Percentiles rank a stretch among this genome's conserved stretches.
These are phyloP conservation scores for Boletus barrowsii DNA, from an alignment of 768 basidiomycete species.

Conservation along the genomic window DNA sequence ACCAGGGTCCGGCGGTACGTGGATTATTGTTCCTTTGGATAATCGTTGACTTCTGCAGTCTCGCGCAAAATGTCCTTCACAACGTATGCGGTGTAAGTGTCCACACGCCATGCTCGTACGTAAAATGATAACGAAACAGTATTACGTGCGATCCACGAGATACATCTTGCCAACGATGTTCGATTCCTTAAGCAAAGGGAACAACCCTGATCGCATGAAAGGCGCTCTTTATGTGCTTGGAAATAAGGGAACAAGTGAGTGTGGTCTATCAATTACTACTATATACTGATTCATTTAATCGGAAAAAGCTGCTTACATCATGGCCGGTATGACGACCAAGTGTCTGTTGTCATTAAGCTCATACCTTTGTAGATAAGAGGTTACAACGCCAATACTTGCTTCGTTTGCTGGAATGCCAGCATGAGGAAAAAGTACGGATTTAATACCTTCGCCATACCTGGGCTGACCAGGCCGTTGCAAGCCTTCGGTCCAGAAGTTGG, in stretches of 20 bases:
- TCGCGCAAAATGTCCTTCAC: constrained; percentile 64
- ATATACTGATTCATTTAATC: constrained; percentile 8
- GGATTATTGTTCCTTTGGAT: not conserved
- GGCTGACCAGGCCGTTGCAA: constrained; percentile 46
- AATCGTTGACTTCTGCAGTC: constrained; percentile 38
- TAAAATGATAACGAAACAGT: constrained; percentile 37
- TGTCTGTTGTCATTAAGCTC: constrained; percentile 4
- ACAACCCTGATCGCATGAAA: constrained; percentile 92
- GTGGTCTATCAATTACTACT: not conserved
- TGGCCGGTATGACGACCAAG: constrained; percentile 50
- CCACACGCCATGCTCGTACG: not conserved
- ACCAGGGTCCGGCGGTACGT: constrained; percentile 70
- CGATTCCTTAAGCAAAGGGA: constrained; percentile 63
- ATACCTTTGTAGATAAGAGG: constrained; percentile 44
- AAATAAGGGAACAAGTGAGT: constrained; percentile 66
- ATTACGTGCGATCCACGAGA: constrained; percentile 69
- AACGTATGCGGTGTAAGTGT: constrained; percentile 59
- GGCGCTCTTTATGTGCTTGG: constrained; percentile 83
- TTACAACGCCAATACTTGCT: constrained; percentile 57
- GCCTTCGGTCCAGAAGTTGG: constrained; percentile 20
- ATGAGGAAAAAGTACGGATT: constrained; percentile 72
- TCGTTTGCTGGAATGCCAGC: constrained; percentile 70
- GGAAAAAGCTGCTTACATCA: constrained; percentile 58
- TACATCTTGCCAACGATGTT: constrained; percentile 60
- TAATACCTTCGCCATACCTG: constrained; percentile 24